A percentile compares a stretch with the other conserved stretches of the same genome.
These are phyloP conservation scores for Fermentozyma sake DNA, from an alignment of 1,139 yeast species.

Conservation along the genomic window DNA sequence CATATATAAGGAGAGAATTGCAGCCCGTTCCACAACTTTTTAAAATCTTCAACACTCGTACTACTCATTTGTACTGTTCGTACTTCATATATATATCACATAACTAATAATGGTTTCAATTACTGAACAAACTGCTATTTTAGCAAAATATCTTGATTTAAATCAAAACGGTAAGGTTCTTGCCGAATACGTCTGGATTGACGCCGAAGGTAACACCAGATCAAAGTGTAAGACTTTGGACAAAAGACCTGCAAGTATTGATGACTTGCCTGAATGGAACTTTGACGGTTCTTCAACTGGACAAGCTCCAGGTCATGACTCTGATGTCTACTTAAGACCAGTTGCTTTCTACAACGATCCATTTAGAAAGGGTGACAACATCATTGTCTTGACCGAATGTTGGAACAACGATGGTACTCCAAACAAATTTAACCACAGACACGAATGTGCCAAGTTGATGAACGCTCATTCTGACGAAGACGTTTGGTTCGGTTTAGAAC, in stretches of 20 bases:
- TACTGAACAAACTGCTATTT: conserved; percentile 68
- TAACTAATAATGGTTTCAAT: conserved; percentile 29
- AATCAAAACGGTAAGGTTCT: conserved; percentile 82
- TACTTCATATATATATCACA: conserved; percentile 4
- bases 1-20: too few species aligned
- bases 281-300: conserved; percentile 98
- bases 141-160: conserved; percentile 77
- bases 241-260: conserved; percentile 65
- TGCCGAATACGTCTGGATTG: conserved; percentile 98
- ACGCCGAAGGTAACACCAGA: conserved; percentile 86
- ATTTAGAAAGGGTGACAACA: conserved; percentile 95
- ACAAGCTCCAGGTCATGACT: conserved; percentile 98
- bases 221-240: conserved; percentile 87
- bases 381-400: conserved; percentile 91
- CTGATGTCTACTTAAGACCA: conserved; percentile 92
- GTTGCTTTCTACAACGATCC: conserved; percentile 94
- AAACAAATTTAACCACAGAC: conserved; percentile 97
- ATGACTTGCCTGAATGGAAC: conserved; percentile 97
- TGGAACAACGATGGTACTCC: conserved; percentile 99
- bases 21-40: too few species aligned
- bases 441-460: conserved; percentile 94
- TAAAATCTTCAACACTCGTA: too few species aligned
- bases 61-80: too few species aligned
- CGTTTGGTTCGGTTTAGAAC: conserved; percentile 98
- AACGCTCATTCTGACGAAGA: conserved; percentile 81